Evolutionary conservation across 164 flowering plant genomes (phyloP).

Genomic region (Chloranthus sessilifolius): DNA sequence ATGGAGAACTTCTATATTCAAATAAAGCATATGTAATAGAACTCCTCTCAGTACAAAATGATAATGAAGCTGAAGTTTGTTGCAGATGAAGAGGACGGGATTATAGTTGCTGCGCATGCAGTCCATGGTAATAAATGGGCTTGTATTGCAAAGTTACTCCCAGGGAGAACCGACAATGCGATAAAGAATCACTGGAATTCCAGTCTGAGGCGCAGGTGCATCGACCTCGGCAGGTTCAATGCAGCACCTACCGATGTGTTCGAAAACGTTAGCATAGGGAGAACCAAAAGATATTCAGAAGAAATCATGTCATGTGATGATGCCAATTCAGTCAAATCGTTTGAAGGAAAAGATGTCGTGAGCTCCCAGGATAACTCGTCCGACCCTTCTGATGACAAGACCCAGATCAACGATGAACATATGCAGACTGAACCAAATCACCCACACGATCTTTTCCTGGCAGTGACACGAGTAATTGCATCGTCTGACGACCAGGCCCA

Average conservation of each 20-base stretch:
- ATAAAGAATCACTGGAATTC: slow-evolving; percentile 93
- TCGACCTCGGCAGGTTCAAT: slow-evolving; percentile 29
- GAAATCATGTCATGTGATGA: slow-evolving; percentile 71
- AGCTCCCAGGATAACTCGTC: slow-evolving; percentile 34
- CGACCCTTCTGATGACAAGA: slow-evolving; percentile 23
- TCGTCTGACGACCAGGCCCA: too few species aligned
- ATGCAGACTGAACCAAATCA: slow-evolving; percentile 21
- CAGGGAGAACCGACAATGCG: slow-evolving; percentile 88
- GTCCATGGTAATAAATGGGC: slow-evolving; percentile 93
- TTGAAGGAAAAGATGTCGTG: slow-evolving; percentile 40
- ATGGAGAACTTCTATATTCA: too few species aligned
- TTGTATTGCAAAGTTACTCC: slow-evolving; percentile 67
- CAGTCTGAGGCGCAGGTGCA: slow-evolving; percentile 53
- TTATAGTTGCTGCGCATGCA: slow-evolving; percentile 69
- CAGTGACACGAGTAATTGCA: slow-evolving; percentile 64
- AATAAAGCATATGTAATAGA: too few species aligned
- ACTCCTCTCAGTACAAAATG: too few species aligned
- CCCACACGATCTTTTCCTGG: slow-evolving; percentile 48
- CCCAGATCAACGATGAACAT: slow-evolving; percentile 20
- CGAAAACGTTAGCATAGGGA: slow-evolving; percentile 50
- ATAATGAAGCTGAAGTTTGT: slow-evolving; percentile 12
- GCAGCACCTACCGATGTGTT: slow-evolving; percentile 21
- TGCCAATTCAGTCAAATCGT: slow-evolving; percentile 37
- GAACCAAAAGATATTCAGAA: slow-evolving; percentile 67
- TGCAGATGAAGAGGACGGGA: slow-evolving; percentile 83